Conservation (phyloP, 805 yeast genomes). For the Cyberlindnera bimundalis region DNA sequence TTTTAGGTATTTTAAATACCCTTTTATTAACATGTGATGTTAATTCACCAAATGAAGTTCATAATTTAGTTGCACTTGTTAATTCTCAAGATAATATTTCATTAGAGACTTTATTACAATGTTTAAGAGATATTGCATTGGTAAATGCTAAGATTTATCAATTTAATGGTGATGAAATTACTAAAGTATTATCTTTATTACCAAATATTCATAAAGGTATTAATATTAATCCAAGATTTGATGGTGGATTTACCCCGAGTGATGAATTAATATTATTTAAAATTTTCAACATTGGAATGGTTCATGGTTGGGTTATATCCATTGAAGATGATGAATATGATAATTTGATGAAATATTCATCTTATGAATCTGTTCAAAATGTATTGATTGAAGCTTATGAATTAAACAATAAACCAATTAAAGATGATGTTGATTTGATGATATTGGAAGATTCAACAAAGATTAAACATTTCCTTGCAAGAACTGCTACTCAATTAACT, state of each 20-base stretch:
- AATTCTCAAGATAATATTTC: slow-evolving; percentile 30
- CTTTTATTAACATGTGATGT: slow-evolving; percentile 47
- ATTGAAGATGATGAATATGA: slow-evolving; percentile 35
- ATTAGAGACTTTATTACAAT: slow-evolving; percentile 42
- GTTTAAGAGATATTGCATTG: slow-evolving; percentile 46
- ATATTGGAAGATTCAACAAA: slow-evolving; percentile 33
- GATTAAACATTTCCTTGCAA: slow-evolving; percentile 48
- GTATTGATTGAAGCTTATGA: slow-evolving; percentile 47
- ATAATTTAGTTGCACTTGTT: slow-evolving; percentile 31
- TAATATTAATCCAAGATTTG: slow-evolving; percentile 66
- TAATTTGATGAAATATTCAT: slow-evolving; percentile 37
- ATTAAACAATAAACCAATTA: slow-evolving; percentile 24
- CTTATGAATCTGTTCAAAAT: slow-evolving; percentile 61
- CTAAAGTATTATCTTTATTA: slow-evolving; percentile 44
- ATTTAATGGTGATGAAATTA: slow-evolving; percentile 30
- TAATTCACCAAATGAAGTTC: slow-evolving; percentile 23
- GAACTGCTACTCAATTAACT: slow-evolving; percentile 76
- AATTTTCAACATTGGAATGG: slow-evolving; percentile 54
- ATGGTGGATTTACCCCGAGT: slow-evolving; percentile 54
- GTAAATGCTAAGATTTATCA: slow-evolving; percentile 28
- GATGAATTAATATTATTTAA: slow-evolving; percentile 55
- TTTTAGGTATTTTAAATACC: slow-evolving; percentile 73
- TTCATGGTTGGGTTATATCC: slow-evolving; percentile 83
- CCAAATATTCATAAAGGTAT: slow-evolving; percentile 71
- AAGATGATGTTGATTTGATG: slow-evolving; percentile 26